phyloP scores from a whole-genome alignment of 768 basidiomycete genomes.

The Boletales sp. region DNA sequence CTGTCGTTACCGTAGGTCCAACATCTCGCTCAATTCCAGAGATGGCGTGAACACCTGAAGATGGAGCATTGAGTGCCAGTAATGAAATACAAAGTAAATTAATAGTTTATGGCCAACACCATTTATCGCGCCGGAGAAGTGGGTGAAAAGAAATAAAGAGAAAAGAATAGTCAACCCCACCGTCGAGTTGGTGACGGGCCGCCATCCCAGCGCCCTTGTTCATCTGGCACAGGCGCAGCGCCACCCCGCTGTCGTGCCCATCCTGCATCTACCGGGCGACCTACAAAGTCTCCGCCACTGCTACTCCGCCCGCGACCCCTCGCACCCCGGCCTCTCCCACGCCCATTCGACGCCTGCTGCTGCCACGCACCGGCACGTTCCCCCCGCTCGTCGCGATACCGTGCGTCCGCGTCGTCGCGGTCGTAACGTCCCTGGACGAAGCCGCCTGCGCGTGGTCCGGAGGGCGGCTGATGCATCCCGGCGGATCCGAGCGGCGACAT shows the following conservation, averaged over 20 bases:
- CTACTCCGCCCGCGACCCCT: slow-evolving; percentile 25
- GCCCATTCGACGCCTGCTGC: slow-evolving; percentile 23
- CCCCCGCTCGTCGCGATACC: slow-evolving; percentile 30
- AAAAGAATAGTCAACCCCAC: slow-evolving; percentile 13
- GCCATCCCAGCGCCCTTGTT: slow-evolving; percentile 25
- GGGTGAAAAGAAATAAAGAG: no score
- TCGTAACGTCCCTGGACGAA: slow-evolving; percentile 27
- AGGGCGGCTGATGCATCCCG: slow-evolving; percentile 22
- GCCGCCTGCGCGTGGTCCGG: slow-evolving; percentile 26
- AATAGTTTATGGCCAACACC: slow-evolving; percentile 26
- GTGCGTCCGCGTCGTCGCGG: slow-evolving; percentile 22
- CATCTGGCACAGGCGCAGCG: slow-evolving; percentile 18
- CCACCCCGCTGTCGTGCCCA: slow-evolving; percentile 29
- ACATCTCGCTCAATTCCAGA: no score
- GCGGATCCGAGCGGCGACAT: slow-evolving; percentile 15
- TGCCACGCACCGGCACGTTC: slow-evolving; percentile 32
- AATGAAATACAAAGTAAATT: neutral
- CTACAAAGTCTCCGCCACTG: slow-evolving; percentile 25
- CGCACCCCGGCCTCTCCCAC: slow-evolving; percentile 30
- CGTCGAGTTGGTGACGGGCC: slow-evolving; percentile 26
- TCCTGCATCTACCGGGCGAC: slow-evolving; percentile 44
- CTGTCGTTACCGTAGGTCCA: no score
- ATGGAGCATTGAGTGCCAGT: no score
- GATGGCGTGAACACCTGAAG: no score
- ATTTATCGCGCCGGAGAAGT: neutral